These are phyloP conservation scores for Biscutella laevigata DNA, from an alignment of 441 rosid species.

Conservation along the genomic window DNA sequence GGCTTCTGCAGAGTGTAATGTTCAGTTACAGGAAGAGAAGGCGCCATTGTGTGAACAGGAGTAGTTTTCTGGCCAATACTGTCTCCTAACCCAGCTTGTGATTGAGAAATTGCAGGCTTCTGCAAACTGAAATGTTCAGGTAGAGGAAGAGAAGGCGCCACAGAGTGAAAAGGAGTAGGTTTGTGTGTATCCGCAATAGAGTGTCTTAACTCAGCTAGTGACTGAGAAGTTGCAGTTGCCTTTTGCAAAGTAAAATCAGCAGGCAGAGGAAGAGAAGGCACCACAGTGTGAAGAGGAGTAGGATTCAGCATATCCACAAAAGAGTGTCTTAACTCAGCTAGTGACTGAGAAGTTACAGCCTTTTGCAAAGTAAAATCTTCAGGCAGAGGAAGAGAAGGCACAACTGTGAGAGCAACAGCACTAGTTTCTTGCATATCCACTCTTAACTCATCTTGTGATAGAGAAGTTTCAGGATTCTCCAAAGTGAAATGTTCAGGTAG, in stretches of 20 bases:
- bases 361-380: conserved; percentile 23
- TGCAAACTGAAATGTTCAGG: no score
- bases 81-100: no score
- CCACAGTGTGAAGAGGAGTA: conserved; percentile 23
- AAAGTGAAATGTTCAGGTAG: conserved; percentile 20
- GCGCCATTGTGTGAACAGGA: no score
- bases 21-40: conserved; percentile 29
- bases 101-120: no score
- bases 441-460: conserved; percentile 25
- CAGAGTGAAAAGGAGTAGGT: no score
- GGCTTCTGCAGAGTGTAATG: conserved; percentile 27
- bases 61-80: no score
- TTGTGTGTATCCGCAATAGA: no score
- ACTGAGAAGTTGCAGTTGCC: no score
- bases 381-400: conserved; percentile 35
- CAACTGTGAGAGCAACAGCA: not conserved
- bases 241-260: no score
- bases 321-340: conserved; percentile 11
- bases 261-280: conserved; percentile 39
- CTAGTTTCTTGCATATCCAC: conserved; percentile 3
- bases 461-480: conserved; percentile 26
- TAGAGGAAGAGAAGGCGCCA: conserved; percentile 37
- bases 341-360: conserved; percentile 30
- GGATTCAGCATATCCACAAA: not conserved
- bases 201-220: no score